Evolutionary conservation across 768 basidiomycete genomes (phyloP), one percentile per base, ranked within the genome.

Genomic region (Chalciporus chontae): DNA sequence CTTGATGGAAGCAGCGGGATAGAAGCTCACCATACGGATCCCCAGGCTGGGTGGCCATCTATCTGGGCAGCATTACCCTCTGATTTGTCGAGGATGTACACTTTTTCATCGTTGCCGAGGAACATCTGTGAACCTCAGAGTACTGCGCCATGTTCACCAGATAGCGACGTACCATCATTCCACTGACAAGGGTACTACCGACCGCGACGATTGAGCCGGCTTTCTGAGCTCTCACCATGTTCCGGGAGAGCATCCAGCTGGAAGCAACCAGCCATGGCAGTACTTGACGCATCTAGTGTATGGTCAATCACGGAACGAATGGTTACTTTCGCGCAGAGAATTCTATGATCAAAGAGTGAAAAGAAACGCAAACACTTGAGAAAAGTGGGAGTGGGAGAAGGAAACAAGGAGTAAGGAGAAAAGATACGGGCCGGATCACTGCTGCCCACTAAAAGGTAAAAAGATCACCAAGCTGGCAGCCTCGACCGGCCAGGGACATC

Each of bases 61-160:
- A 90, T 73, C 54, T 77, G 74, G 4, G 77, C 77, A 2, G 76
- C 73, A 65, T 93, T 92, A 19, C 80, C 81, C 62, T 92, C 86
- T 5, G 84, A 81, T 71, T 95, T 95, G 77, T 95, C 92, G 36
- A 94, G 73, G 15, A 94, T 86, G 71, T 93, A 94, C 29, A 94
- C 86, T 66, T 83, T 87, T 58, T 89, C 74, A 26, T 79, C 72
- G 58, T 84, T 88, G 6, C 87, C 90, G 40, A 92, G 69, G 64
- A 92, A 90, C 79, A 87, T 82, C 87, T 87, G 17, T 4, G 4
- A 14, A 7, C 1, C 21, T 21, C 21, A 29, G 27, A 10, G 27
- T 29, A 3, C 27, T 29, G 21, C 21, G 4, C 21, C 21, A 21
- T 21, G 21, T 21, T 21, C 21, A 21, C 21, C 21, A 21, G 4